Percentiles rank a stretch among this genome's conserved stretches.
phyloP scores from a whole-genome alignment of 2,329 filamentous ascomycete species.

The Aureobasidium subglaciale region DNA sequence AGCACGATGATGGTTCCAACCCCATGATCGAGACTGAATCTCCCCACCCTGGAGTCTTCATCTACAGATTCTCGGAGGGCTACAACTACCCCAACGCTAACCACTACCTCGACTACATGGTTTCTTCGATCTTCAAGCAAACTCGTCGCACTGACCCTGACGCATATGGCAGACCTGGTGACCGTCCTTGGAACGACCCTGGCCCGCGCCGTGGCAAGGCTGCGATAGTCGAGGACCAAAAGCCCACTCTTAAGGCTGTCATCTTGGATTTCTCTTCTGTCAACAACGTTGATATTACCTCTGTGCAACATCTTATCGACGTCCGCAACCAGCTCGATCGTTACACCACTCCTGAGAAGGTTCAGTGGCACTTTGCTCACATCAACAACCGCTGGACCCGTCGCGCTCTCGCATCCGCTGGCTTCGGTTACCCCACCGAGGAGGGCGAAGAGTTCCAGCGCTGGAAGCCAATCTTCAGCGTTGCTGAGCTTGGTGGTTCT shows the following conservation, averaged over 20 bases:
- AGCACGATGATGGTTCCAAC: conserved; percentile 85
- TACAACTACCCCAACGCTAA: conserved; percentile 96
- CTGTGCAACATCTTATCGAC: conserved; percentile 85
- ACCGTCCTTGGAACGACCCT: conserved; percentile 93
- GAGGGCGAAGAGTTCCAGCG: conserved; percentile 49
- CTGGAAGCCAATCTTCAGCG: conserved; percentile 94
- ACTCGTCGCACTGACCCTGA: conserved; percentile 71
- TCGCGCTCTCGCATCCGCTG: conserved; percentile 75
- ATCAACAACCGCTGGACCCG: conserved; percentile 95
- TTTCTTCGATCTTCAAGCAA: conserved; percentile 40
- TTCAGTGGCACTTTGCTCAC: conserved; percentile 94
- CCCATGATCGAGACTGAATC: conserved; percentile 70
- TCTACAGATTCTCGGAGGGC: conserved; percentile 89
- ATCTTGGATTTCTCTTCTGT: conserved; percentile 91
- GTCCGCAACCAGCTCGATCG: conserved; percentile 88
- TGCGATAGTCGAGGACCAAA: conserved; percentile 39
- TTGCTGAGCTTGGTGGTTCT: conserved; percentile 73
- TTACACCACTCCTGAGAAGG: conserved; percentile 69
- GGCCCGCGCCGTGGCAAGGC: conserved; percentile 52
- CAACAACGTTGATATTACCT: conserved; percentile 90
- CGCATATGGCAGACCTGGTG: conserved; percentile 51
- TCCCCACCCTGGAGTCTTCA: conserved; percentile 88
- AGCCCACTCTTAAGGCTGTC: conserved; percentile 75
- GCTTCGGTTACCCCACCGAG: conserved; percentile 74
- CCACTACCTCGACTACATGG: conserved; percentile 69